phyloP scores from a whole-genome alignment of 140 eudicot species.

The Eryngium alpinum region DNA sequence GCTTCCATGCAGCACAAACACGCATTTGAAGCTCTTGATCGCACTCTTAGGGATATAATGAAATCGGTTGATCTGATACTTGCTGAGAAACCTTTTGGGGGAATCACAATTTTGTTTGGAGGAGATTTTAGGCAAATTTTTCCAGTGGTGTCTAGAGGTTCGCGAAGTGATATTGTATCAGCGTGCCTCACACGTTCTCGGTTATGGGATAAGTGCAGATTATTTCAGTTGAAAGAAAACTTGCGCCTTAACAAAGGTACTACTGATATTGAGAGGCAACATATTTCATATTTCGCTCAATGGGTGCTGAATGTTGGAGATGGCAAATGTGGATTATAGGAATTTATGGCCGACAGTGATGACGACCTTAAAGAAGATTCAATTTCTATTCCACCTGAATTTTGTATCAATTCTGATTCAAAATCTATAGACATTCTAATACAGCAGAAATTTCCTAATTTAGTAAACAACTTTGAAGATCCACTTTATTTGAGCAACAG shows the following conservation, averaged over 20 bases:
- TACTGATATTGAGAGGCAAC: too few relatives aligned
- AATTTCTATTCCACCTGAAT: too few relatives aligned
- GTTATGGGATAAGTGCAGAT: neutral
- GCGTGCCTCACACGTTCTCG: neutral
- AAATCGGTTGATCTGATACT: too few relatives aligned
- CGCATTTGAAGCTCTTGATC: too few relatives aligned
- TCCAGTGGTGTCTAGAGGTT: neutral
- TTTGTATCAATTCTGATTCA: too few relatives aligned
- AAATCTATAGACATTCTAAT: neutral
- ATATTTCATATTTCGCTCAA: neutral
- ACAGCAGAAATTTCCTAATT: neutral
- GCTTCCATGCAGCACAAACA: too few relatives aligned
- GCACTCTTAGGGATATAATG: too few relatives aligned
- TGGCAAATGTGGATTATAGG: too few relatives aligned
- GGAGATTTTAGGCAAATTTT: neutral
- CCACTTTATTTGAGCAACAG: neutral
- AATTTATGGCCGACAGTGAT: too few relatives aligned
- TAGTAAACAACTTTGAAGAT: too few relatives aligned
- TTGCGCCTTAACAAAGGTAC: neutral
- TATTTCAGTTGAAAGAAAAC: too few relatives aligned
- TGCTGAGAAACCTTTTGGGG: neutral
- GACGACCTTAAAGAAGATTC: too few relatives aligned
- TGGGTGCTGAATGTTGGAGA: neutral
- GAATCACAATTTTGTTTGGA: neutral
- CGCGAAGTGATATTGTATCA: neutral